These are phyloP conservation scores for Suillus subluteus DNA, from an alignment of 768 basidiomycete genomes.

Conservation along the genomic window DNA sequence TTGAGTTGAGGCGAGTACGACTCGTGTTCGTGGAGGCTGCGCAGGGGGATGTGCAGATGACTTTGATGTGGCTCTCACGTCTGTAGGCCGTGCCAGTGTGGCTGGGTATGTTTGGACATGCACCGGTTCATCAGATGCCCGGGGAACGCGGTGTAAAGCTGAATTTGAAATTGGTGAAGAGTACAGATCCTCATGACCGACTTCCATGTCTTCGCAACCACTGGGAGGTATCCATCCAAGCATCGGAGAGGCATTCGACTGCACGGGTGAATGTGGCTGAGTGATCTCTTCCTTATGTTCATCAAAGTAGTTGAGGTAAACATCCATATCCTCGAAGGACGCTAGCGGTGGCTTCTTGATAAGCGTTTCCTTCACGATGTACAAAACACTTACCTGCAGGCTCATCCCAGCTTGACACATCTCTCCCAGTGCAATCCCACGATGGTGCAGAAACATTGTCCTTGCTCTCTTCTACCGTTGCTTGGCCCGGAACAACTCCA, in stretches of 20 bases:
- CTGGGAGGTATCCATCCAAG: slow-evolving; percentile 31
- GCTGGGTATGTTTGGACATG: background rate
- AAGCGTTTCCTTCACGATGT: background rate
- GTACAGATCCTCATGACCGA: slow-evolving; percentile 16
- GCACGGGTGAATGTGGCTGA: background rate
- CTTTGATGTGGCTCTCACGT: background rate
- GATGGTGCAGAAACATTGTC: background rate
- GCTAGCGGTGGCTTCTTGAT: background rate
- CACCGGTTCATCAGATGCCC: background rate
- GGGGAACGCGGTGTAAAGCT: background rate
- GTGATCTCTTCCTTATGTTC: background rate
- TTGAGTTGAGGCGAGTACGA: slow-evolving; percentile 12
- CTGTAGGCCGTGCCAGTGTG: background rate
- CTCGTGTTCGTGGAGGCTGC: slow-evolving; percentile 10
- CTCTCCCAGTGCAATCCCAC: background rate
- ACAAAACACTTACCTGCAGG: background rate
- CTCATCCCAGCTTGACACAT: background rate
- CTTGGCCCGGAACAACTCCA: background rate
- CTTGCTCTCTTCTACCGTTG: background rate
- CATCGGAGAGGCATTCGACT: slow-evolving; percentile 13
- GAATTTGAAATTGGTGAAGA: slow-evolving; percentile 15
- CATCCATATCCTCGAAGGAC: background rate
- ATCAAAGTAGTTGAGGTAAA: slow-evolving; percentile 1
- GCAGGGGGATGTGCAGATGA: background rate
- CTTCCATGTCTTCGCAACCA: slow-evolving; percentile 29